A percentile compares a stretch with the other conserved stretches of the same genome.
These are phyloP conservation scores for Nitzschia sp. DNA, from an alignment of 108 stramenopile genomes.

Conservation along the genomic window DNA sequence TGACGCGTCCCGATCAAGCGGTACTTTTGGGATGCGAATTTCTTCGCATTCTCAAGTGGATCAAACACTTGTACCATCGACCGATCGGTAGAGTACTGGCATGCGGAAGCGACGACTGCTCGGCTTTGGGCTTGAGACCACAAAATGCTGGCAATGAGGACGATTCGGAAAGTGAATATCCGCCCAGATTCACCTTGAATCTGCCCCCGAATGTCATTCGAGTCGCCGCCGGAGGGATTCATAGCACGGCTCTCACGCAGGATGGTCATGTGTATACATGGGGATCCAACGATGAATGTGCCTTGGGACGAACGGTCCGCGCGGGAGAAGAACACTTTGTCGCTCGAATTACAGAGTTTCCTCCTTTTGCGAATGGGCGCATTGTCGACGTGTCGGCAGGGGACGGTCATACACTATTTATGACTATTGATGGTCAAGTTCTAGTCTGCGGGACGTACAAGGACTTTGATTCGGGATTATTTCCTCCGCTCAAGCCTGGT, in stretches of 20 bases:
- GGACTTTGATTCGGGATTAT: conserved; percentile 62
- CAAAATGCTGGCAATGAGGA: conserved; percentile 6
- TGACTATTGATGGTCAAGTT: conserved; percentile 63
- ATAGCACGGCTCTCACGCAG: conserved; percentile 61
- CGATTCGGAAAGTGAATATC: conserved; percentile 22
- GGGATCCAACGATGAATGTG: conserved; percentile 91
- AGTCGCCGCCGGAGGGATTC: conserved; percentile 84
- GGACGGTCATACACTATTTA: conserved; percentile 70
- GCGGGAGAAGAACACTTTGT: conserved; percentile 10
- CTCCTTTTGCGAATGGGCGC: conserved; percentile 22
- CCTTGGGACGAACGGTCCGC: conserved; percentile 56
- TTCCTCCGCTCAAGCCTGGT: conserved; percentile 32
- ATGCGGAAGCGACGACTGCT: conserved; percentile 18
- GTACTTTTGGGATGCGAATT: not conserved
- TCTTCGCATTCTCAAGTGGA: not conserved
- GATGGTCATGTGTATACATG: conserved; percentile 86
- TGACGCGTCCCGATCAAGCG: not conserved
- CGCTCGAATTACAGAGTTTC: conserved; percentile 18
- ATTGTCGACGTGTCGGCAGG: conserved; percentile 78
- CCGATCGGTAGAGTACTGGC: conserved; percentile 1
- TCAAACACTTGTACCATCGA: conserved; percentile 2
- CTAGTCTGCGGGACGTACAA: conserved; percentile 73
- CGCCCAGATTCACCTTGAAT: conserved; percentile 18
- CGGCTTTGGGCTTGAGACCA: conserved; percentile 15
- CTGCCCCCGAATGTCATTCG: conserved; percentile 32